Base-by-base conservation (phyloP, 257 asterid species). In the Parsonsia alboflavescens region DNA sequence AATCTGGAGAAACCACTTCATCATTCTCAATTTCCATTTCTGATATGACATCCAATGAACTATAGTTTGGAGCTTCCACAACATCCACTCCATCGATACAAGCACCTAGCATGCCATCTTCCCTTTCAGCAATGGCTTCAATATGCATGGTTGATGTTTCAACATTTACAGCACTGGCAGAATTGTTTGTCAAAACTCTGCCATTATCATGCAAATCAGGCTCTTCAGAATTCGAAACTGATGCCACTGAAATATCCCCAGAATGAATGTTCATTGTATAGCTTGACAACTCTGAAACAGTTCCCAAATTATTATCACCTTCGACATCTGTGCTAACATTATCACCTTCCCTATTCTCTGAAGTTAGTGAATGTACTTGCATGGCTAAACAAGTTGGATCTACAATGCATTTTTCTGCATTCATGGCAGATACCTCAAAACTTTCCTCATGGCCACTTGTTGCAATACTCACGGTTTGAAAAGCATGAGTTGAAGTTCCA, bases 401-500 rank as follows among this genome's bases (percentile, higher is more conserved):
- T 68, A 56, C 50, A 46, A 58, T 80, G 75, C 81, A 83, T 78
- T 86, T 85, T 77, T 82, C 87, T 58, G 42, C 78, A 71, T 69
- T 76, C 67, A 80, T 30, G 44, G 85, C 82, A 81, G 86, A 68
- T 64, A 49, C 53, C 70, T 84, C 92, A 17, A 79, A 71, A 77
- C 70, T 70, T 80, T 87, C 96, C 67, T 85, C 96, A 46, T 72
- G 85, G 59, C 81, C 86, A 78, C 88, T 87, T 77, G 89, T 79
- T 58, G 83, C 59, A 28, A 82, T 73, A 77, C 86, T 84, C 78
- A 81, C 84, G 77, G 79, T 80, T 68, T 84, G 97, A 65, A 81
- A 83, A 36, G 80, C 85, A 76, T 78, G 88, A 79, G 84, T 85
- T 68, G 93, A 87, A 76, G 88, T 85, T 80, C 92, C 96, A 81